These are phyloP conservation scores for Purshia tridentata DNA, from an alignment of 306 rosid genomes.

Conservation along the genomic window DNA sequence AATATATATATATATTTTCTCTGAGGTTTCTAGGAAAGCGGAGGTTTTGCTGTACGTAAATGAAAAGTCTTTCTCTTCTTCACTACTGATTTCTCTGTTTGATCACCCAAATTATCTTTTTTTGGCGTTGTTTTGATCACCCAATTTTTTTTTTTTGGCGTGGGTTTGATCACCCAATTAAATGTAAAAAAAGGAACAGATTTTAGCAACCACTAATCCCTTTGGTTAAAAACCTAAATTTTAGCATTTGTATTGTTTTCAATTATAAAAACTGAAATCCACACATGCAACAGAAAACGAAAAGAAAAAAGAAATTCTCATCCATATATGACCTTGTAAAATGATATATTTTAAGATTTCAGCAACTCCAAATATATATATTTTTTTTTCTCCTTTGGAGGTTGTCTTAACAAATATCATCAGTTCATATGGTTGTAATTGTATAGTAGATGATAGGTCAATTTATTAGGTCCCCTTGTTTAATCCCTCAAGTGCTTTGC, in stretches of 20 bases:
- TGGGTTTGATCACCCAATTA: background rate
- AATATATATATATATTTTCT: background rate
- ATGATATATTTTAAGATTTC: background rate
- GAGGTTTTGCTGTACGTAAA: background rate
- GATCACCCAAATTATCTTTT: background rate
- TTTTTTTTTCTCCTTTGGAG: background rate
- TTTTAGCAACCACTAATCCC: background rate
- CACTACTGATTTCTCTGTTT: background rate
- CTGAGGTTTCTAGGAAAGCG: background rate
- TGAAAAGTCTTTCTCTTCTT: background rate
- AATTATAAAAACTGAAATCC: background rate
- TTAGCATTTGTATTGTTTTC: background rate
- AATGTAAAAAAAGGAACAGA: background rate
- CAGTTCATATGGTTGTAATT: background rate
- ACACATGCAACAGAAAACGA: background rate
- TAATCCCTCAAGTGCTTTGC: conserved; percentile 14
- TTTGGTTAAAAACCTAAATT: background rate
- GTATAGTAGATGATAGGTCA: too few species aligned
- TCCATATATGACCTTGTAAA: background rate
- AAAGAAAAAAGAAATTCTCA: background rate
- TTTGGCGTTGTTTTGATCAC: background rate
- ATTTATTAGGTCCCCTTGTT: background rate
- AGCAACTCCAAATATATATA: background rate
- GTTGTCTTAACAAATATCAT: background rate
- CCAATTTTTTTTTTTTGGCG: background rate